Percentiles rank a stretch among this genome's conserved stretches.
These are phyloP conservation scores for Suhomyces sp. DNA, from an alignment of 805 yeast species.

Conservation along the genomic window DNA sequence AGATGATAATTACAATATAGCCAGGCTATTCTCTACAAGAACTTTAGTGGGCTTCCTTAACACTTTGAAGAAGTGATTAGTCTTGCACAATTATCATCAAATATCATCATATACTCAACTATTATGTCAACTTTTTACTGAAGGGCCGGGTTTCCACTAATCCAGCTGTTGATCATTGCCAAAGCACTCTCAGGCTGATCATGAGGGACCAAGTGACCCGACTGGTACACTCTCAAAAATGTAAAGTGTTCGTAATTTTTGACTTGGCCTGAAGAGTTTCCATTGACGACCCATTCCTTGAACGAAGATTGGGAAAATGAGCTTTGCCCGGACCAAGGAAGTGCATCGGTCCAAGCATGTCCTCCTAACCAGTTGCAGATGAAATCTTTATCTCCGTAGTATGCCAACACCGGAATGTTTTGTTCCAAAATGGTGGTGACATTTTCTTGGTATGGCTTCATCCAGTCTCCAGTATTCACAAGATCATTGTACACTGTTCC, in stretches of 20 bases:
- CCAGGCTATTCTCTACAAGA: no score
- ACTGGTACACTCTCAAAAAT: slow-evolving; percentile 78
- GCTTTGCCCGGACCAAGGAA: slow-evolving; percentile 15
- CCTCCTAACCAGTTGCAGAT: slow-evolving; percentile 32
- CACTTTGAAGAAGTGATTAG: no score
- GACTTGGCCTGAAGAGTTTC: slow-evolving; percentile 57
- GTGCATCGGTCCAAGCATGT: slow-evolving; percentile 2
- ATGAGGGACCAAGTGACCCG: slow-evolving; percentile 97
- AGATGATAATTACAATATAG: no score
- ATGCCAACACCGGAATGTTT: slow-evolving; percentile 38
- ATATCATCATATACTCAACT: no score
- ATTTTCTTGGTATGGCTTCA: neutral
- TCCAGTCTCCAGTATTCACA: slow-evolving; percentile 5
- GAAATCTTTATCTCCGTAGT: slow-evolving; percentile 44
- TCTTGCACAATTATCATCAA: no score
- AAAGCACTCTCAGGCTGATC: slow-evolving; percentile 78
- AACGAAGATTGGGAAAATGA: slow-evolving; percentile 13
- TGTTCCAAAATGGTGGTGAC: slow-evolving; percentile 40
- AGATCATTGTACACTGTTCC: slow-evolving; percentile 16
- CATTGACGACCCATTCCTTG: slow-evolving; percentile 15
- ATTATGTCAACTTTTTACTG: neutral
- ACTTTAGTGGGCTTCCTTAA: no score
- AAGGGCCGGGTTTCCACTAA: slow-evolving; percentile 54
- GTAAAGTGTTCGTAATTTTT: slow-evolving; percentile 72
- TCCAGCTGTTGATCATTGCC: slow-evolving; percentile 85